phyloP scores from a whole-genome alignment of 1,284 basidiomycete species.

The Papiliotrema flavescens region DNA sequence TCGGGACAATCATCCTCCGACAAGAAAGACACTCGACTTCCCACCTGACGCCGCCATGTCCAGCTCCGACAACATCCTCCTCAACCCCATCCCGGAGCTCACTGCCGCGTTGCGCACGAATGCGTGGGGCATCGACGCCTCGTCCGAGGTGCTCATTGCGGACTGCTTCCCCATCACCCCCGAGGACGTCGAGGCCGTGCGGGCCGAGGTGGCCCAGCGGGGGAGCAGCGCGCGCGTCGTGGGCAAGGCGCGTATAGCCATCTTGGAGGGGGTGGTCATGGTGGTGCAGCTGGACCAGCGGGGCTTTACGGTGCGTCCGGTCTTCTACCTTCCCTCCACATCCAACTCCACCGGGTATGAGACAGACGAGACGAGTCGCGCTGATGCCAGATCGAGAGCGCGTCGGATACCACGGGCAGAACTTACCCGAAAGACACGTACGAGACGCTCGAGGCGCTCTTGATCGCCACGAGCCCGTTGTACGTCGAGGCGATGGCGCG shows the following conservation, averaged over 20 bases:
- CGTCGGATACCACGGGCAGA: background rate
- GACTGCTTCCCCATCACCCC: conserved; percentile 27
- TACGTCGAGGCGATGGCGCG: conserved; percentile 38
- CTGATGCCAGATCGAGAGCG: conserved; percentile 12
- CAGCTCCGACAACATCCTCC: conserved; percentile 27
- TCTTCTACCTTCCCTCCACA: background rate
- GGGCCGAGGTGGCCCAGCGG: conserved; percentile 3
- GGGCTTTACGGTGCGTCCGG: conserved; percentile 39
- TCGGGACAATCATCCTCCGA: too few species aligned
- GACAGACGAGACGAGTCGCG: background rate
- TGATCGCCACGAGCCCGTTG: conserved; percentile 34
- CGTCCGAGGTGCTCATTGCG: conserved; percentile 15
- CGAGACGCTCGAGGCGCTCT: conserved; percentile 38
- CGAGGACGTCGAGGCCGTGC: conserved; percentile 18
- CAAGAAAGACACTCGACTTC: too few species aligned
- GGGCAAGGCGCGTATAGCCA: conserved; percentile 19
- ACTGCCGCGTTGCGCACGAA: conserved; percentile 24
- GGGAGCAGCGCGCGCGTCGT: conserved; percentile 15
- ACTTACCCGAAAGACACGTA: conserved; percentile 18
- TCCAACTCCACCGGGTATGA: background rate
- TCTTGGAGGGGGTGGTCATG: conserved; percentile 17
- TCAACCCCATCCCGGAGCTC: conserved; percentile 38
- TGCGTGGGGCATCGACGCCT: conserved; percentile 28
- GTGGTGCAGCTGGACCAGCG: conserved; percentile 24
- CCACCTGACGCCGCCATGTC: too few species aligned